phyloP scores from a whole-genome alignment of 495 filamentous ascomycete genomes.

The Penicillium pancosmium region DNA sequence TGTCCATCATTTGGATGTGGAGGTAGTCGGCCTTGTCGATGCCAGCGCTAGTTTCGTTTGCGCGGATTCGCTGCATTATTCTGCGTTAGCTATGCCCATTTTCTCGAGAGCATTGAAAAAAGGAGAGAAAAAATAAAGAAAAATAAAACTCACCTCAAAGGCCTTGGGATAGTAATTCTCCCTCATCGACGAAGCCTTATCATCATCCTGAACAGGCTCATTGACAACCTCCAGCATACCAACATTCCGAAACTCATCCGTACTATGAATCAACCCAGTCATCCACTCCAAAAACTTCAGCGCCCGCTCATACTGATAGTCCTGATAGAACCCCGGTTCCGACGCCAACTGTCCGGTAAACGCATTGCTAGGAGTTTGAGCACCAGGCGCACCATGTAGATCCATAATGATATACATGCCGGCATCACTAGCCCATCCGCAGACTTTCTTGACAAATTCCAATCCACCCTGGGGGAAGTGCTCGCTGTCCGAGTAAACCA shows the following conservation, averaged over 20 bases:
- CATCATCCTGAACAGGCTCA: slow-evolving; percentile 52
- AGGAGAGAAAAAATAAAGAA: neutral
- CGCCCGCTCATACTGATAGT: slow-evolving; percentile 59
- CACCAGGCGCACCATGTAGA: slow-evolving; percentile 64
- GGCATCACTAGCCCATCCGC: slow-evolving; percentile 56
- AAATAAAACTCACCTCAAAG: slow-evolving; percentile 29
- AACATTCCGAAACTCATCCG: slow-evolving; percentile 54
- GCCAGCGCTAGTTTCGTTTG: slow-evolving; percentile 38
- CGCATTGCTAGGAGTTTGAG: slow-evolving; percentile 52
- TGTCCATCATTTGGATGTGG: slow-evolving; percentile 61
- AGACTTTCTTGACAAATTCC: slow-evolving; percentile 54
- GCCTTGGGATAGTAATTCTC: slow-evolving; percentile 52
- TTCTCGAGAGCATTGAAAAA: neutral
- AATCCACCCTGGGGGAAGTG: slow-evolving; percentile 59
- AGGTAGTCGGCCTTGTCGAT: slow-evolving; percentile 41
- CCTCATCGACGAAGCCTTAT: slow-evolving; percentile 35
- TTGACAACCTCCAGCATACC: slow-evolving; percentile 64
- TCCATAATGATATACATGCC: slow-evolving; percentile 67
- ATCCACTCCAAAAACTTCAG: slow-evolving; percentile 62
- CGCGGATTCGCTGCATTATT: slow-evolving; percentile 45
- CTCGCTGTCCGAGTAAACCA: slow-evolving; percentile 57
- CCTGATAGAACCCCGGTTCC: slow-evolving; percentile 55
- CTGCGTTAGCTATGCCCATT: neutral
- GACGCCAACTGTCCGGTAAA: slow-evolving; percentile 57
- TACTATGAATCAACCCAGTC: slow-evolving; percentile 55